Conservation (phyloP, 2,329 filamentous ascomycete species). For the Stemphylium lycopersici region DNA sequence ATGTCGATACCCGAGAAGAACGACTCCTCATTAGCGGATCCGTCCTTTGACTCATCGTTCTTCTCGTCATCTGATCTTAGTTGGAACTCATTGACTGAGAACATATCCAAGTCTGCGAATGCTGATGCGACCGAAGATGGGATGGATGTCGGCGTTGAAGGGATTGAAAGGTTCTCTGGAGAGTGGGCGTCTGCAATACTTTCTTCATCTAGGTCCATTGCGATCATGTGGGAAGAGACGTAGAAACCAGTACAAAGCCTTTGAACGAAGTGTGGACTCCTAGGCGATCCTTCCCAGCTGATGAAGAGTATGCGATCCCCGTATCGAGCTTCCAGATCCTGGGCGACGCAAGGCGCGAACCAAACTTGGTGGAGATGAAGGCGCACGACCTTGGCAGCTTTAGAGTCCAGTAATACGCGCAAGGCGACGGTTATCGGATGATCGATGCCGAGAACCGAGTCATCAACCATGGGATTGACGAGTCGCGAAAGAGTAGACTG, state of each 20-base stretch:
- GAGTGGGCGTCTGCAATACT: slow-evolving; percentile 2
- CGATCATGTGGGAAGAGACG: slow-evolving; percentile 11
- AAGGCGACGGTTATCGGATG: slow-evolving; percentile 25
- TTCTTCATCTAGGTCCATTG: slow-evolving; percentile 13
- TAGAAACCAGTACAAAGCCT: slow-evolving; percentile 10
- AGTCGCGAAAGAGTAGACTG: slow-evolving; percentile 16
- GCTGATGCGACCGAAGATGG: slow-evolving; percentile 16
- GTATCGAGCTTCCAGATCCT: slow-evolving; percentile 8
- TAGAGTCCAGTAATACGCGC: slow-evolving; percentile 10
- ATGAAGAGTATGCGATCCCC: not conserved
- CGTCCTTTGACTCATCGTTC: not conserved
- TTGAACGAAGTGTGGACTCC: not conserved
- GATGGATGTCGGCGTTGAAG: slow-evolving; percentile 7
- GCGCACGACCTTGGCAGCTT: slow-evolving; percentile 8
- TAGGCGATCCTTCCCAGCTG: not conserved
- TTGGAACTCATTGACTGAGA: slow-evolving; percentile 16
- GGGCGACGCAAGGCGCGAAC: slow-evolving; percentile 21
- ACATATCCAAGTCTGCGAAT: slow-evolving; percentile 19
- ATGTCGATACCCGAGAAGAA: slow-evolving; percentile 21
- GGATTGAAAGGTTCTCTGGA: not conserved
- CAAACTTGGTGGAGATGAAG: slow-evolving; percentile 18
- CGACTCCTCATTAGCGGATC: slow-evolving; percentile 2
- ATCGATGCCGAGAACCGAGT: slow-evolving; percentile 17
- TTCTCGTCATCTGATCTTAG: slow-evolving; percentile 3
- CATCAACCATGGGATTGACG: slow-evolving; percentile 23